Evolutionary conservation across 768 basidiomycete species (phyloP), one percentile per base, ranked within the genome.

Genomic region (Suillus bovinus): DNA sequence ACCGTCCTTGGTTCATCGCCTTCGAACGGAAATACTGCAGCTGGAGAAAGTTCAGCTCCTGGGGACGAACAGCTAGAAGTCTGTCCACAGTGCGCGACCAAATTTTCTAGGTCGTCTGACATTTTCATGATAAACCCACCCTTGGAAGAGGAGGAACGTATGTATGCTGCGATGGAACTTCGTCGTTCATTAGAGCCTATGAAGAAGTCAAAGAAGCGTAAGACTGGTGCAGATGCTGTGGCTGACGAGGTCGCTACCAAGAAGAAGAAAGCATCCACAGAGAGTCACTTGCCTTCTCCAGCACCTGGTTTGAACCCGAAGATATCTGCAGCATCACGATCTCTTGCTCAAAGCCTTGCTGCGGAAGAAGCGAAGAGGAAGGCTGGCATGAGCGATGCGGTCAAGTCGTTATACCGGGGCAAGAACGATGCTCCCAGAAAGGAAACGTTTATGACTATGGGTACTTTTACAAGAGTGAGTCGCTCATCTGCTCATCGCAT

Each of bases 401-500:
- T 97, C 39, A 91, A 89, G 77, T 89, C 88, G 39, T 71, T 97
- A 67, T 97, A 96, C 71, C 69, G 66, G 22, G 82, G 76, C 46
- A 73, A 78, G 13, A 85, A 86, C 61, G 82, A 85, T 24, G 81
- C 79, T 17, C 76, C 81, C 57, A 81, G 79, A 71, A 93, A 94
- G 71, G 90, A 91, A 77, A 94, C 92, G 7, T 96, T 94, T 68
- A 93, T 93, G 84, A 96, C 94, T 1, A 91, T 89, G 84, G 87
- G 88, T 20, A 96, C 94, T 14, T 97, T 96, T 67, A 96, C 91
- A 10, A 84, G 94, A 77, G 94, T 94, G 71, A 75, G 94, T 80
- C 3, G 1, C 22, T 42, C 20, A 22, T 33, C 22, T 4, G 8
- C 9, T 22, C 34, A 5, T 33, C 13, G 4, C 16, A 5, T 33